Evolutionary conservation across 2,329 filamentous ascomycete genomes (phyloP), one percentile per base, ranked within the genome.

Genomic region (Epichloe typhina): DNA sequence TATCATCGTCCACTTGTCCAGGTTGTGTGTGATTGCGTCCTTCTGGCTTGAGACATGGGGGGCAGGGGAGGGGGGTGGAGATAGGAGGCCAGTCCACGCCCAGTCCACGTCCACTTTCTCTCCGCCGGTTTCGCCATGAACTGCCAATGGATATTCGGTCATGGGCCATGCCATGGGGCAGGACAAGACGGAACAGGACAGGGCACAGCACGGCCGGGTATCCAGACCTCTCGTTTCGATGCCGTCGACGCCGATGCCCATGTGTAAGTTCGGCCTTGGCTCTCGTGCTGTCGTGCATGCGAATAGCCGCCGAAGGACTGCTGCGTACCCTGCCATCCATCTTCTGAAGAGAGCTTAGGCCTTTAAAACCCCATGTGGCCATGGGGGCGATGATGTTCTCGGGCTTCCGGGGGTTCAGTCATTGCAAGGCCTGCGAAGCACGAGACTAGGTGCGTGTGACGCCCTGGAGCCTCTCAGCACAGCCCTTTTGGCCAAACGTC

Each of bases 221-320:
- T 21, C 39, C 15, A 40, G 42, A 15, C 33, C 9, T 33, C 21
- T 46, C 35, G 49, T 31, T 46, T 21, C 36, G 17, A 35, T n/a
- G 15, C 21, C 19, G 37, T n/a, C 40, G 39, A 33, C 31, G 37
- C 23, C 36, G 15, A 46, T 31, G 37, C 23, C 36, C 3, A 46
- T 31, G 2, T 26, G 23, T 26, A 11, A 31, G 31, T 31, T 11
- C 9, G 31, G 55, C 55, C 51, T 54, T 51, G 19, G 37, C 17
- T 49, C 40, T 49, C 31, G 51, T 59, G 53, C 57, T 64, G 56
- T 62, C 55, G 55, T 61, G 61, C 62, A 62, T 63, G 56, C 55
- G 56, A 54, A 61, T 63, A 63, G 59, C 59, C 60, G 62, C 62
- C 59, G 54, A 56, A 54, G 53, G 48, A 48, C 48, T 56, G 49